phyloP scores from a whole-genome alignment of 2,329 filamentous ascomycete species.

The Xylaria sp. region DNA sequence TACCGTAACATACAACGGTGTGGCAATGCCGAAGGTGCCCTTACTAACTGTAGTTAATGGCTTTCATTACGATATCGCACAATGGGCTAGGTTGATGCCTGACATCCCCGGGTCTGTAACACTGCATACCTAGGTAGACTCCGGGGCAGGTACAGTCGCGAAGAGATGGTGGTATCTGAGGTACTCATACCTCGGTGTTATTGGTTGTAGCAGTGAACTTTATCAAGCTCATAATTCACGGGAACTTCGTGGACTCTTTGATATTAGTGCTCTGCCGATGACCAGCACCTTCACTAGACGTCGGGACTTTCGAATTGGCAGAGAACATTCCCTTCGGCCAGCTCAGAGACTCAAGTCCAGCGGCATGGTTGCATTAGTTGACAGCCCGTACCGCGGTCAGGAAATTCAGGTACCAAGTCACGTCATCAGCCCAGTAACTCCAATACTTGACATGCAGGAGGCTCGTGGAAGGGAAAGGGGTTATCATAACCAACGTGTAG shows the following conservation, averaged over 20 bases:
- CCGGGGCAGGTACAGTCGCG: background rate
- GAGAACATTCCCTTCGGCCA: background rate
- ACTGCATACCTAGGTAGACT: background rate
- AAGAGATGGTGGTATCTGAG: background rate
- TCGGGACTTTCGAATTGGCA: background rate
- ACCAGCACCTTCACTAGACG: background rate
- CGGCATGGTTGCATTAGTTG: background rate
- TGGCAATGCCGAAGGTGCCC: background rate
- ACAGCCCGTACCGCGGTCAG: background rate
- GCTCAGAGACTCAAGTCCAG: background rate
- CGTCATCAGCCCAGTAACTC: background rate
- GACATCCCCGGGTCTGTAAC: background rate
- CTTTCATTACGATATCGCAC: background rate
- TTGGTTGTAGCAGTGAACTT: background rate
- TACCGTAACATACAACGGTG: background rate
- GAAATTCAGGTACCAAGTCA: background rate
- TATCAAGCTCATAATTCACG: no score
- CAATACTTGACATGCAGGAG: background rate
- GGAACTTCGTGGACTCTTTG: no score
- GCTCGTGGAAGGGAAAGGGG: background rate
- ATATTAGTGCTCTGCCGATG: background rate
- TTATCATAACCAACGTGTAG: background rate
- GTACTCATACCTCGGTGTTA: background rate
- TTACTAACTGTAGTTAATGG: conserved; percentile 1
- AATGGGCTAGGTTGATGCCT: background rate